Evolutionary conservation across 2,329 filamentous ascomycete genomes (phyloP).

Genomic region (Sclerotinia sclerotiorum): DNA sequence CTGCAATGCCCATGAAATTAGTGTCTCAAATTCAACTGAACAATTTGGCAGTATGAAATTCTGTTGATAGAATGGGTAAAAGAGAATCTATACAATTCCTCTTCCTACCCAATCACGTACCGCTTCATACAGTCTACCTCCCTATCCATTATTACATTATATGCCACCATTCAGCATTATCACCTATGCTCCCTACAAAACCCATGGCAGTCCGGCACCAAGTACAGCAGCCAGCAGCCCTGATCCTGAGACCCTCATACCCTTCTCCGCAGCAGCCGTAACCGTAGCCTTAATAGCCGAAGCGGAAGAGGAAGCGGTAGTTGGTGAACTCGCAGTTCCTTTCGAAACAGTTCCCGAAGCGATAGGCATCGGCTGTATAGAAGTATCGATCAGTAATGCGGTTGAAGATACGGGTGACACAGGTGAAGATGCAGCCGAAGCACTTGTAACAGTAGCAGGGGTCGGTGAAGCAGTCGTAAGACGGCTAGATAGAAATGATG

Average conservation of each 20-base stretch:
- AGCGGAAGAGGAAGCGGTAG: not conserved
- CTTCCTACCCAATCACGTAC: not conserved
- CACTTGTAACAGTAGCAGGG: not conserved
- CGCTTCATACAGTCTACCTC: not conserved
- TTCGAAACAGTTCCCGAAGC: not conserved
- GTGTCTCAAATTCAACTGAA: not conserved
- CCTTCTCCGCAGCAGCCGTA: conserved; percentile 2
- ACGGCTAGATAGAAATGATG: conserved; percentile 7
- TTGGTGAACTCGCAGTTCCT: not conserved
- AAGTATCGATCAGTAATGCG: conserved; percentile 17
- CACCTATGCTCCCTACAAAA: not conserved
- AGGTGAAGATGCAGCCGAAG: conserved; percentile 2
- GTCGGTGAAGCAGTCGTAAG: conserved; percentile 1
- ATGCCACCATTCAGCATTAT: not conserved
- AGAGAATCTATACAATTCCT: not conserved
- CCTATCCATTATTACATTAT: not conserved
- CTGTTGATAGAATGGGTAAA: not conserved
- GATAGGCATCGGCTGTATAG: not conserved
- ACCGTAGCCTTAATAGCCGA: not conserved
- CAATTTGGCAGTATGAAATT: not conserved
- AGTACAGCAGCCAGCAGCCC: not conserved
- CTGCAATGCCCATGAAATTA: not conserved
- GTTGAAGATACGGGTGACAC: not conserved
- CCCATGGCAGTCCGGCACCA: not conserved
- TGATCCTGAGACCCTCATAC: not conserved